Base-by-base conservation (phyloP, 148 eudicot species). In the Cornus suecica region DNA sequence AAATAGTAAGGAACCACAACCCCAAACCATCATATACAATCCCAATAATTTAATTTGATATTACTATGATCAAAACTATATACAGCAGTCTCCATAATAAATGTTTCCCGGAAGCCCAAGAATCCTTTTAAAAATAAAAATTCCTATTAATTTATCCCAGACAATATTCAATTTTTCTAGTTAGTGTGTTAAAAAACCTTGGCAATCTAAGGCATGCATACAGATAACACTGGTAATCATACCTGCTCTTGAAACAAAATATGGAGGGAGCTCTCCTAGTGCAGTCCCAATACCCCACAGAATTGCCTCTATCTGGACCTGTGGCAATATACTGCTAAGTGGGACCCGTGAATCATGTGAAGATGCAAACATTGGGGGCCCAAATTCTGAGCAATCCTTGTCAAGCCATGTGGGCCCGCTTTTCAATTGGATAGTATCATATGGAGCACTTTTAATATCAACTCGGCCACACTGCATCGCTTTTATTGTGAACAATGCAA, bases 241-340 rank as follows among this genome's bases (percentile, higher is more conserved):
- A 95, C 99, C 99, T 78, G 97, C 99, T 76, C 94, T 91, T 37
- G 99, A 92, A 76, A 95, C 92, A 79, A 95, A 95, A 83, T 95
- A 95, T 4, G 99, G 99, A 28, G 99, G 99, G 77, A 95, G 97
- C 84, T 95, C 99, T 64, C 99, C 99, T 71, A 95, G 89, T 71
- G 99, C 99, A 72, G 99, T 95, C 45, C 99, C 99, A 52, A 95
- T 2, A 67, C 99, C 99, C 99, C 99, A 95, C 69, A 95, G 67
- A 37, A 95, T 72, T 71, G 94, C 97, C 85, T 95, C 99, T 71
- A 95, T 73, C 77, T 95, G 99, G 68, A 95, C 88, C 80, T 92
- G 97, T 31, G 94, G 97, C 82, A 95, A 83, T 83, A 95, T 92
- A 85, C 93, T 95, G 83, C 85, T 87, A 67, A 95, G 88, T 30